Conservation (phyloP, 768 basidiomycete genomes). For the Phaeotremella skinneri region DNA sequence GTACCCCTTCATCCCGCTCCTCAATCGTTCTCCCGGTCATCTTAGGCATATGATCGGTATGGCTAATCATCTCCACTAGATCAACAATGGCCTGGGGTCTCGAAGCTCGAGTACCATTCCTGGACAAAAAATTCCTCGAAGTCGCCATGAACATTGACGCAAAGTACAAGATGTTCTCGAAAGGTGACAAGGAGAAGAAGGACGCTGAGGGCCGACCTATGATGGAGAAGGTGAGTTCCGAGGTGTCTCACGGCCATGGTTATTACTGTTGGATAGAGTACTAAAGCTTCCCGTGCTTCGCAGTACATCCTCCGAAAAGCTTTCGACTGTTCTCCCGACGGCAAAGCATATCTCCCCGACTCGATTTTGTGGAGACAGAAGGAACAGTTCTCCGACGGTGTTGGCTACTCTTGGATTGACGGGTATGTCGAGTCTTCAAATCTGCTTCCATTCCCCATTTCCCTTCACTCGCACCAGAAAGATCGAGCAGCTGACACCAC, state of each 20-base stretch:
- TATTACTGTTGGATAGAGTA: background rate
- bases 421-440: constrained; percentile 58
- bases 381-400: constrained; percentile 98
- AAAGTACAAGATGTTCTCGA: constrained; percentile 81
- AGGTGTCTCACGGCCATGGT: background rate
- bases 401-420: constrained; percentile 98
- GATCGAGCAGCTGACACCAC: no score
- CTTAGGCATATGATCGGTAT: constrained; percentile 1
- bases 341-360: constrained; percentile 83
- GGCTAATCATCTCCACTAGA: constrained; percentile 44
- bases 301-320: constrained; percentile 95
- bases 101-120: constrained; percentile 96
- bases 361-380: constrained; percentile 98
- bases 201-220: constrained; percentile 83
- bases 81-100: constrained; percentile 99
- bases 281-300: constrained; percentile 12
- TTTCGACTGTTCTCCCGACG: constrained; percentile 77
- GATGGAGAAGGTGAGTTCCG: constrained; percentile 82
- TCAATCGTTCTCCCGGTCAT: background rate
- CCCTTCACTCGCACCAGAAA: no score
- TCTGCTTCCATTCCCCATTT: no score
- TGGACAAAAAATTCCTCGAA: constrained; percentile 94
- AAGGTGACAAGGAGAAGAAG: constrained; percentile 67
- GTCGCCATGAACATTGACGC: constrained; percentile 88
- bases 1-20: no score